Evolutionary conservation across 768 basidiomycete genomes (phyloP).

Genomic region (Auriscalpium orientale): DNA sequence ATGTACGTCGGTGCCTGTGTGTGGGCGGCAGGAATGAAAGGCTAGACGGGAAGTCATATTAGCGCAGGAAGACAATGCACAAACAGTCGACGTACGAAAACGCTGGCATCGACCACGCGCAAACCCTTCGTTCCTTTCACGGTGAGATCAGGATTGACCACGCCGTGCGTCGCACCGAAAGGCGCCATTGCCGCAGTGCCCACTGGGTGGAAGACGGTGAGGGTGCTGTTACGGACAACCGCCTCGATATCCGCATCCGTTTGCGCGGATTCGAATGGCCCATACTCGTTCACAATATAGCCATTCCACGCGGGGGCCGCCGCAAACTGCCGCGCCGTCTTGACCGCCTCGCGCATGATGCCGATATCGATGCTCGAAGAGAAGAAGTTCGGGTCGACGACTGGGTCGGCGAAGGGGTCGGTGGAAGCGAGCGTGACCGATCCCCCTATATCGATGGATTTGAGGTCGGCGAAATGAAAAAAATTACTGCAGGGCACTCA

Average conservation of each 20-base stretch:
- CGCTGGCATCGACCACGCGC: constrained; percentile 11
- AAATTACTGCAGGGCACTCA: no score
- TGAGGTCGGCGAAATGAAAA: background rate
- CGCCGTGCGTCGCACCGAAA: background rate
- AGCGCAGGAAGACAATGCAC: background rate
- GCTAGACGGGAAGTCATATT: background rate
- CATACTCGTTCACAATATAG: constrained; percentile 18
- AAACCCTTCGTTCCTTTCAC: constrained; percentile 13
- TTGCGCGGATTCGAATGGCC: background rate
- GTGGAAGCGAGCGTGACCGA: constrained; percentile 31
- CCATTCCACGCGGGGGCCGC: constrained; percentile 23
- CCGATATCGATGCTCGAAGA: constrained; percentile 24
- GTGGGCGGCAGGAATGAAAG: constrained; percentile 2
- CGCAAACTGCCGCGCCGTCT: constrained; percentile 20
- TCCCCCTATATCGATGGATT: constrained; percentile 24
- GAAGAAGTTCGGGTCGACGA: constrained; percentile 43
- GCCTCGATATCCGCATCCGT: constrained; percentile 11
- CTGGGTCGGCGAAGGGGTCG: constrained; percentile 38
- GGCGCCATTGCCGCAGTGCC: constrained; percentile 1
- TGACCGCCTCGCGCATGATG: constrained; percentile 23
- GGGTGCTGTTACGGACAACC: background rate
- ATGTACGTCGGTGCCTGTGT: background rate
- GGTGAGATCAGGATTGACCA: constrained; percentile 11
- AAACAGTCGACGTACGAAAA: constrained; percentile 4
- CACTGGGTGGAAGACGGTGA: constrained; percentile 4